Evolutionary conservation across 1,284 basidiomycete genomes (phyloP).

Genomic region (Microstroma glucosiphilum): DNA sequence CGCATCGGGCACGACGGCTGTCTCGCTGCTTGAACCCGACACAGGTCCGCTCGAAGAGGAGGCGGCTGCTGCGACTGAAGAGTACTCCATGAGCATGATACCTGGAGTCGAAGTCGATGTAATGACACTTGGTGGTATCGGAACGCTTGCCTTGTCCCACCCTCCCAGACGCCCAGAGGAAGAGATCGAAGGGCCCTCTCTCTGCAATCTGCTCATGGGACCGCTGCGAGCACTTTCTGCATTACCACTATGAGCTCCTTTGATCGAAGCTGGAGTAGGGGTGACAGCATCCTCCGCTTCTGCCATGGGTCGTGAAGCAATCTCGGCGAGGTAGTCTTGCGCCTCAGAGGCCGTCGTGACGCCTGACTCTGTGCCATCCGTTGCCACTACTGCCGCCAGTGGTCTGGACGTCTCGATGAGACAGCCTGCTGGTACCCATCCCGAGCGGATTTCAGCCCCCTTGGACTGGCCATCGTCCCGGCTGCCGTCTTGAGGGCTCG

Average conservation of each 20-base stretch:
- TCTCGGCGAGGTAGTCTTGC: too few relatives aligned
- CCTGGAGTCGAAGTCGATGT: conserved; percentile 90
- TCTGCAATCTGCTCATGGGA: neutral
- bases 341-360: neutral
- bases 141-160: conserved; percentile 51
- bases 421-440: conserved; percentile 62
- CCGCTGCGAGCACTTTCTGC: neutral
- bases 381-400: conserved; percentile 46
- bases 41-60: neutral
- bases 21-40: neutral
- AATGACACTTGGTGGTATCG: conserved; percentile 78
- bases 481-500: conserved; percentile 80
- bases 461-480: conserved; percentile 53
- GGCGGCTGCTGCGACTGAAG: conserved; percentile 54
- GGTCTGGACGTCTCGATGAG: conserved; percentile 70
- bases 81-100: conserved; percentile 88
- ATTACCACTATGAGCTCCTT: neutral
- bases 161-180: conserved; percentile 1
- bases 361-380: neutral
- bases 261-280: neutral
- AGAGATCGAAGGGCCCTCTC: neutral
- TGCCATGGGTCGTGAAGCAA: neutral
- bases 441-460: conserved; percentile 26
- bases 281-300: neutral
- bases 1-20: neutral